A percentile compares a stretch with the other conserved stretches of the same genome.
Evolutionary conservation across 2,329 filamentous ascomycete genomes (phyloP).

Genomic region (Neurospora crassa): DNA sequence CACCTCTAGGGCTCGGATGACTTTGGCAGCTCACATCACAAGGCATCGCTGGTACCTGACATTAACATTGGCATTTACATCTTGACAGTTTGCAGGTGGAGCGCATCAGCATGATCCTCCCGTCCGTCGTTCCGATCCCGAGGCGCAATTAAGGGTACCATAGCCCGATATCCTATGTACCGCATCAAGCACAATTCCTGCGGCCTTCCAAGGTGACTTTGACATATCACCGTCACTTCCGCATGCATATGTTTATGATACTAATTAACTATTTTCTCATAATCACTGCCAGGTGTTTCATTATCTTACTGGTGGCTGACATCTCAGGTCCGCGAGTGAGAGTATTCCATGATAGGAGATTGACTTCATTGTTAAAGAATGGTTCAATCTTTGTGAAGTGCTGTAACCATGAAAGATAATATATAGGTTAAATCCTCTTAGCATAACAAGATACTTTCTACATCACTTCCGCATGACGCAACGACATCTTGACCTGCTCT

Average conservation of each 20-base stretch:
- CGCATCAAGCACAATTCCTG: neutral
- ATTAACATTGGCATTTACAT: neutral
- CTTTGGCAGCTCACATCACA: neutral
- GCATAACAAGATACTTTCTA: neutral
- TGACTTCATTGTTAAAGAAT: neutral
- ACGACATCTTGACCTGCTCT: neutral
- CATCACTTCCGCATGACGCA: neutral
- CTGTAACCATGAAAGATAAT: neutral
- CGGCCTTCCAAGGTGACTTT: neutral
- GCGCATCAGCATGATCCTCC: neutral
- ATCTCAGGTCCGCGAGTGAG: neutral
- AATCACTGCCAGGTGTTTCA: neutral
- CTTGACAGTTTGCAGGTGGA: neutral
- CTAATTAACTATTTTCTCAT: neutral
- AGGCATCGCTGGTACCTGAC: neutral
- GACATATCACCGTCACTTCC: neutral
- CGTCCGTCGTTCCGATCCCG: neutral
- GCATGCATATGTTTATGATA: neutral
- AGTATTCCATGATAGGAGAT: neutral
- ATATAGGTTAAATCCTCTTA: neutral
- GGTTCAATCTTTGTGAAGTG: neutral
- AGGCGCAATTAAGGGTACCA: neutral
- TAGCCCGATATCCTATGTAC: neutral
- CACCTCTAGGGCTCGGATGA: neutral
- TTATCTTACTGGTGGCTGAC: neutral